phyloP scores from a whole-genome alignment of 805 yeast species.

The Starmerella gropengiesseri region DNA sequence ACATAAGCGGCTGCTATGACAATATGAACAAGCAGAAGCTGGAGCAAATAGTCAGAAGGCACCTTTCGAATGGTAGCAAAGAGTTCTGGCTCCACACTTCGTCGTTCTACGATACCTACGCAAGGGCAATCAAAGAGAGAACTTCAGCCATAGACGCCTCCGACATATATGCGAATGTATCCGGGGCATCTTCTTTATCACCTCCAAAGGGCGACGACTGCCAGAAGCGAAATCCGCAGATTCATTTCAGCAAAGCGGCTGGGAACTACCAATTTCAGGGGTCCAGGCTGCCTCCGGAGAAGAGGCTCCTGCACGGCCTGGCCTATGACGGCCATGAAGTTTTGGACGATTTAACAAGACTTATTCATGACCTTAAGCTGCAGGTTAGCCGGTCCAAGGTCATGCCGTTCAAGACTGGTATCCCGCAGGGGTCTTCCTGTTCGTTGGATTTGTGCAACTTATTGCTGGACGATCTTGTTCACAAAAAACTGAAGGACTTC shows the following conservation, averaged over 20 bases:
- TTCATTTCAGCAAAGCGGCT: background rate
- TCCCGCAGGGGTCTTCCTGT: slow-evolving; percentile 75
- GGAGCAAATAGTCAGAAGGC: slow-evolving; percentile 3
- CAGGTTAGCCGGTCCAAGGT: slow-evolving; percentile 29
- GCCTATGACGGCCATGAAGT: slow-evolving; percentile 2
- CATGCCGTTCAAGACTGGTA: slow-evolving; percentile 49
- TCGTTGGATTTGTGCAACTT: slow-evolving; percentile 68
- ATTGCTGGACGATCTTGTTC: slow-evolving; percentile 52
- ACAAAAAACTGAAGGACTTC: slow-evolving; percentile 27
- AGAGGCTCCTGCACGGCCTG: background rate
- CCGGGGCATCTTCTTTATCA: no score
- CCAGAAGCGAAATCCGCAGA: background rate
- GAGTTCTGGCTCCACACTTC: background rate
- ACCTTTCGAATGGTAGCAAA: background rate
- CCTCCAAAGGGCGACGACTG: background rate
- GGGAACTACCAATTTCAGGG: background rate
- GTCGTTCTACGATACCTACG: background rate
- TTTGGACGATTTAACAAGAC: slow-evolving; percentile 36
- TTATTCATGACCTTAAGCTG: slow-evolving; percentile 40
- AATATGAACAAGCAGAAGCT: slow-evolving; percentile 33
- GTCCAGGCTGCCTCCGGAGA: slow-evolving; percentile 1
- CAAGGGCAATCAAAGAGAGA: background rate
- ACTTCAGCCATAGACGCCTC: background rate
- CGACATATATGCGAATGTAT: background rate
- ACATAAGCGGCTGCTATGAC: slow-evolving; percentile 68